A percentile compares a stretch with the other conserved stretches of the same genome.
These are phyloP conservation scores for Colletotrichum sojae DNA, from an alignment of 2,329 filamentous ascomycete species.

Conservation along the genomic window DNA sequence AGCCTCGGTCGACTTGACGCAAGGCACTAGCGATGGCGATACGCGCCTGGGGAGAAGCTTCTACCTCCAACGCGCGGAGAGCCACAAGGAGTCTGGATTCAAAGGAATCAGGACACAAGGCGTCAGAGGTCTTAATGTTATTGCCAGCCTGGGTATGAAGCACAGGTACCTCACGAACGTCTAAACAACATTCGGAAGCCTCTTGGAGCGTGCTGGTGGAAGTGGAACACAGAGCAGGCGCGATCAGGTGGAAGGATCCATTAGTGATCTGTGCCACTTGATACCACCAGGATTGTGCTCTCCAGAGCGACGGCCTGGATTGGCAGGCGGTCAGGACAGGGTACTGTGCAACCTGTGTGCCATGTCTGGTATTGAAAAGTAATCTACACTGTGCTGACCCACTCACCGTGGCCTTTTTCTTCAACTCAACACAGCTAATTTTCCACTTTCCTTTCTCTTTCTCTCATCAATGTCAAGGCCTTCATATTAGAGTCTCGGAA, in stretches of 20 bases:
- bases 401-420: slow-evolving; percentile 82
- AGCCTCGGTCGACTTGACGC: too few relatives aligned
- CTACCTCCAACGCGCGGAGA: too few relatives aligned
- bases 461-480: slow-evolving; percentile 84
- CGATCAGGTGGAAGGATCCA: background rate
- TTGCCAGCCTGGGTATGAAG: too few relatives aligned
- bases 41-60: too few relatives aligned
- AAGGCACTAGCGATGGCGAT: background rate
- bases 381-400: slow-evolving; percentile 5
- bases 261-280: background rate
- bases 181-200: slow-evolving; percentile 3
- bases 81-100: too few relatives aligned
- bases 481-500: slow-evolving; percentile 99
- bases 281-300: background rate
- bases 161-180: background rate
- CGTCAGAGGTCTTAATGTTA: too few relatives aligned
- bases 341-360: background rate
- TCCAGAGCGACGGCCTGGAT: background rate
- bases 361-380: too few relatives aligned
- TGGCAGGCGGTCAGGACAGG: background rate
- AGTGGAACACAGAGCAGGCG: background rate
- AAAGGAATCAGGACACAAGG: too few relatives aligned
- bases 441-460: slow-evolving; percentile 53
- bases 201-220: background rate
- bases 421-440: slow-evolving; percentile 81